Evolutionary conservation across 2,329 filamentous ascomycete genomes (phyloP), one percentile per base, ranked within the genome.

Genomic region (Hirsutella thompsonii): DNA sequence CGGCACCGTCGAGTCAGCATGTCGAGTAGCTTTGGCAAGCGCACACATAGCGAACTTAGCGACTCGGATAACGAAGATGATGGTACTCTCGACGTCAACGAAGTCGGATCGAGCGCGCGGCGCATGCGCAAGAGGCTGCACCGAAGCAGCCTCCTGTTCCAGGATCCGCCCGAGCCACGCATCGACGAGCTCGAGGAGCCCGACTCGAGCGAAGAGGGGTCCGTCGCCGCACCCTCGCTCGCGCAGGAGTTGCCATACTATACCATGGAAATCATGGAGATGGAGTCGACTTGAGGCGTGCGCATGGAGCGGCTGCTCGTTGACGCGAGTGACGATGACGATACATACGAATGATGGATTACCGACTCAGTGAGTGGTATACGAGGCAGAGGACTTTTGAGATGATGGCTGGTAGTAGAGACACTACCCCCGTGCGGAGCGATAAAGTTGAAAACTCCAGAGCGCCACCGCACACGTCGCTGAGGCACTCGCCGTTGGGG

Each of bases 101-200:
- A 64, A 18, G 60, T 61, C 9, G 68, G 67, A 13, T 68, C 64
- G 13, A 69, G 67, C 46, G 68, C 69, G 9, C 63, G 68, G 18
- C 63, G 68, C 21, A 55, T 71, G 44, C 62, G 64, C 40, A 64
- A 70, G 45, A 62, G 67, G 32, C 51, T 69, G 40, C 64, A 70
- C 29, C 64, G 65, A 33, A 66, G 67, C 36, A 63, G 61, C 44
- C 49, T 70, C n/a, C 60, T 66, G 20, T 70, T 72, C 46, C 60
- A 66, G 18, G 69, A 73, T 43, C 68, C 69, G 26, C 67, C 66
- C 10, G 61, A 63, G 38, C 67, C 67, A 10, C 61, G 66, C 30
- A 74, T 74, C 43, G 68, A 72, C 30, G 70, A 74, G 55, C 58
- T 70, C 2, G 70, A 73, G 14, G 70, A 74, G 52, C 70, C 70